Evolutionary conservation across 139 green algal genomes (phyloP), one percentile per base, ranked within the genome.

Genomic region (Volvox reticuliferus): DNA sequence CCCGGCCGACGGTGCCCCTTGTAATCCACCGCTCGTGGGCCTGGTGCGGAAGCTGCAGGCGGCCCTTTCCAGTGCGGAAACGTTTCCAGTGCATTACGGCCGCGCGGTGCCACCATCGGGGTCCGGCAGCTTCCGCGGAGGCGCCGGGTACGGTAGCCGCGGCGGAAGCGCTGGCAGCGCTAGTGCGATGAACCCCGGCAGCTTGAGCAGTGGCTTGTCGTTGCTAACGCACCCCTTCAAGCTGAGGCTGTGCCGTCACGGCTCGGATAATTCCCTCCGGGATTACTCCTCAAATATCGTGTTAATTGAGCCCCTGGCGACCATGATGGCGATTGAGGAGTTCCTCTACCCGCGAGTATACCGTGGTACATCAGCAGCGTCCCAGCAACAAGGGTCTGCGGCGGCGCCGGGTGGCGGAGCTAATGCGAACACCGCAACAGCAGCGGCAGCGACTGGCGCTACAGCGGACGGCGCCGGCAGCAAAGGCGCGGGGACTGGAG

Each of bases 261-360:
- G 69, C 80, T 21, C 32, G 1, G 93, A 95, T 33, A 19, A 6
- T 0, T 62, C 71, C 6, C 91, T 99, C 69, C 88, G 95, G 13
- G 97, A 99, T 82, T 99, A 99, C 94, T 94, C 94, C 36, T 82
- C 89, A 77, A 99, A 98, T 88, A 93, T 99, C 18, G 97, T 99
- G 55, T 92, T 99, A 0, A 98, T 99, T 21, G 98, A 99, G 94
- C 98, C 98, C 0, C 93, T 99, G 35, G 98, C 98, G 28, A 99
- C 96, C 71, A 96, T 99, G 90, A 82, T 75, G 28, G 97, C 98
- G 16, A 96, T 99, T 20, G 98, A 99, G 93, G 98, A 99, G 50
- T 99, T 99, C 89, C 93, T 99, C 80, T 99, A 95, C 93, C 95
- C 95, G 9, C 91, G 97, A 0, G 98, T 99, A 9, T 93, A 96